phyloP scores from a whole-genome alignment of 306 rosid genomes.

The Trifolium subterraneum region DNA sequence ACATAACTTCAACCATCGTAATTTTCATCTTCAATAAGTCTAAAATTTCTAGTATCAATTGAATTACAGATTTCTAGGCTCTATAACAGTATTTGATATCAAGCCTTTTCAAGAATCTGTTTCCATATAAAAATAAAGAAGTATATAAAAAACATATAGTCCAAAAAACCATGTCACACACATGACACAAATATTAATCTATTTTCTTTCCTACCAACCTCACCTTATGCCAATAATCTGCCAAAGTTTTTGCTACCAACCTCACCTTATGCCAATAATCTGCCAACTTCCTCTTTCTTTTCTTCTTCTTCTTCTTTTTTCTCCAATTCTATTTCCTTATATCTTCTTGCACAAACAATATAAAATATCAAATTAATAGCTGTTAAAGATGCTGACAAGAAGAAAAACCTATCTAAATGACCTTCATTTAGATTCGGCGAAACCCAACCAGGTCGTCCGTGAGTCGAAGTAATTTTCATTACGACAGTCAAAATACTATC shows the following conservation, averaged over 20 bases:
- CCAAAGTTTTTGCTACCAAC: background rate
- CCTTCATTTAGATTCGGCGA: constrained; percentile 67
- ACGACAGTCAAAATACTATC: constrained; percentile 56
- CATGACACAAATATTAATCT: background rate
- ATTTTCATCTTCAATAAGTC: background rate
- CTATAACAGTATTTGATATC: background rate
- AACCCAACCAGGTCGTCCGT: constrained; percentile 63
- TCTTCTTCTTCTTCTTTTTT: constrained; percentile 36
- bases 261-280: no score
- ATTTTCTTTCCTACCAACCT: no score
- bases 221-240: background rate
- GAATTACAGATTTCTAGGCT: background rate
- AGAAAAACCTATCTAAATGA: constrained; percentile 69
- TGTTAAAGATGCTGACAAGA: constrained; percentile 53
- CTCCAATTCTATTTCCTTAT: constrained; percentile 46
- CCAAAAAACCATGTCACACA: background rate
- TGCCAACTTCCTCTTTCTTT: constrained; percentile 40
- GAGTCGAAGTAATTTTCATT: constrained; percentile 49
- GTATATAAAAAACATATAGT: background rate
- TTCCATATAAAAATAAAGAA: background rate
- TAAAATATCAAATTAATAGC: constrained; percentile 51
- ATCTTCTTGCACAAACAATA: constrained; percentile 52
- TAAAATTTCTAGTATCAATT: background rate
- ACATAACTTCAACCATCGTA: background rate
- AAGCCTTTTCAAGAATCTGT: background rate